Evolutionary conservation across 148 eudicot species (phyloP).

Genomic region (Chenopodium quinoa): DNA sequence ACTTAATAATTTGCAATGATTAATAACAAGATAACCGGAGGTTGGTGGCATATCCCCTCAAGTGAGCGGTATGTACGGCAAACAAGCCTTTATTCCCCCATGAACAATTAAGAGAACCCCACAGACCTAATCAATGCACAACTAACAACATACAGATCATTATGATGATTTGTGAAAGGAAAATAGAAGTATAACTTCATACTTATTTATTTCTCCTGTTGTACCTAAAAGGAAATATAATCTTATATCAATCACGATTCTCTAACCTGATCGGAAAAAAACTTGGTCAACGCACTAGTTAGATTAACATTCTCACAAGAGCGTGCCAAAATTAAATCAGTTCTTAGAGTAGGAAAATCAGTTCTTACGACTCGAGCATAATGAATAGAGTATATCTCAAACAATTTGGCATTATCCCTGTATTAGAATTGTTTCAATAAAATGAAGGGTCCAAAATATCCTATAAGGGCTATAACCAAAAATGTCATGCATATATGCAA

Average conservation of each 20-base stretch:
- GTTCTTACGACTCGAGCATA: background rate
- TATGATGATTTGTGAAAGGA: background rate
- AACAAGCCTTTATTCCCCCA: constrained; percentile 1
- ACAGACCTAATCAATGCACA: constrained; percentile 4
- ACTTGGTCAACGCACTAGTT: too few relatives aligned
- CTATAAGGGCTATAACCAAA: background rate
- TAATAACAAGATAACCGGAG: constrained; percentile 7
- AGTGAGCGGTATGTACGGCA: background rate
- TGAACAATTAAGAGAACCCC: constrained; percentile 11
- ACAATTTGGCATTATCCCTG: background rate
- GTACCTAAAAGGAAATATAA: constrained; percentile 3
- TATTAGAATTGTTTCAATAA: background rate
- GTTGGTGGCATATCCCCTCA: constrained; percentile 14
- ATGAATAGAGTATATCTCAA: background rate
- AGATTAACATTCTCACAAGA: background rate
- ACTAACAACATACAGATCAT: constrained; percentile 3
- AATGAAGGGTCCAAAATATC: background rate
- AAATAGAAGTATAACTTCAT: too few relatives aligned
- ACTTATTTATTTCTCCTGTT: background rate
- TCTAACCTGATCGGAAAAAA: background rate
- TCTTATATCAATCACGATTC: background rate
- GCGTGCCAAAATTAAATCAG: background rate
- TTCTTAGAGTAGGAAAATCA: too few relatives aligned
- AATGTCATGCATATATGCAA: constrained; percentile 9
- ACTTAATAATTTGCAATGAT: constrained; percentile 7